Percentiles rank a stretch among this genome's conserved stretches.
Conservation (phyloP, 176 grass and related monocot species). For the Stipa capillata region DNA sequence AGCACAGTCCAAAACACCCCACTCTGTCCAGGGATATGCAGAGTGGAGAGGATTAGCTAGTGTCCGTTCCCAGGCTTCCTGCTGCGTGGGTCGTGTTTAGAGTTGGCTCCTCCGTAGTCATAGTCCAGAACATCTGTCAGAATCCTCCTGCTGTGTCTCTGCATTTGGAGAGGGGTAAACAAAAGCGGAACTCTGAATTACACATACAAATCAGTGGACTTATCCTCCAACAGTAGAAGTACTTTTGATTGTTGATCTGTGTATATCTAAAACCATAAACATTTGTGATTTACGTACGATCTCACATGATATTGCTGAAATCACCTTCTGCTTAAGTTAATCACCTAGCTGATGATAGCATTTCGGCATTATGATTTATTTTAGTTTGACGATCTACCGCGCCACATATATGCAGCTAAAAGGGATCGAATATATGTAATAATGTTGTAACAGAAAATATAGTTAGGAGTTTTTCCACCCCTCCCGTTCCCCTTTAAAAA, state of each 20-base stretch:
- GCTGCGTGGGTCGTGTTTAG: constrained; percentile 59
- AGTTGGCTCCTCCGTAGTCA: constrained; percentile 68
- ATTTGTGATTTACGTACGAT: neutral
- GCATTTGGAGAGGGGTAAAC: neutral
- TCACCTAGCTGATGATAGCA: neutral
- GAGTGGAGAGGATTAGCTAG: neutral
- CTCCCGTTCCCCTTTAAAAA: too few relatives aligned
- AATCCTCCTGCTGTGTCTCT: constrained; percentile 14
- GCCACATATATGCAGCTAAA: too few relatives aligned
- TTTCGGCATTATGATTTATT: too few relatives aligned
- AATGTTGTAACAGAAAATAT: too few relatives aligned
- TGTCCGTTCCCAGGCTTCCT: constrained; percentile 50
- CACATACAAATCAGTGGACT: neutral
- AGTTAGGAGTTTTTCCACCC: too few relatives aligned
- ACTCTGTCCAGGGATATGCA: too few relatives aligned
- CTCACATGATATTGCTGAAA: too few relatives aligned
- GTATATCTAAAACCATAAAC: neutral
- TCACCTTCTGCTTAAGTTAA: neutral
- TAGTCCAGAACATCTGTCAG: constrained; percentile 63
- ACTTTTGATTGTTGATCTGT: neutral
- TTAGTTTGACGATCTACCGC: too few relatives aligned
- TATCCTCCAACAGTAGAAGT: too few relatives aligned
- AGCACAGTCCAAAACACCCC: neutral
- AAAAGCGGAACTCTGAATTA: neutral
- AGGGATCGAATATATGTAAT: too few relatives aligned